Base-by-base conservation (phyloP, 306 rosid species). In the Oxytropis ochrocephala region DNA sequence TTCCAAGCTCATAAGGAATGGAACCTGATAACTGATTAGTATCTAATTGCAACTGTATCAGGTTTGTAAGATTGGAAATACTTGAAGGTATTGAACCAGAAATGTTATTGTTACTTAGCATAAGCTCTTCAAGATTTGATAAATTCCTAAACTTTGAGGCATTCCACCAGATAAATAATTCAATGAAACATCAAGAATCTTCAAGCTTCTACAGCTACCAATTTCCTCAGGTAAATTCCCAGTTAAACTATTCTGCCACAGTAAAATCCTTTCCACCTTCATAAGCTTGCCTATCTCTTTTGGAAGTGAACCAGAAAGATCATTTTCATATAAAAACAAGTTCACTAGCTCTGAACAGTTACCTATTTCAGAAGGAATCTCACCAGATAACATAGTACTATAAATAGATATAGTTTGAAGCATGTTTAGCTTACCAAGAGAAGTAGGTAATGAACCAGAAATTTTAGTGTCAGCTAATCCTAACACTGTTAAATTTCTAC, bases 291-390 rank as follows among this genome's bases (percentile, higher is more conserved):
- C 96, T 12, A 92, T 30, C 79, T 89, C 85, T 18, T 72, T 80
- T 33, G 96, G 95, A 3, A 92, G 61, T 13, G 84, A 78, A 53
- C 97, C 95, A 41, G 90, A 85, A 8, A 86, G 78, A 24, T 82
- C 80, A 73, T 92, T 92, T 79, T 87, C 89, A 44, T 87, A 92
- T 44, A 92, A 64, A 79, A 73, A 92, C 80, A 92, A 52, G 54
- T 92, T 75, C 57, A 89, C 84, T 67, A 92, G 97, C 85, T 83
- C 95, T 5, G 95, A 85, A 79, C 97, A 92, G 76, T 92, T 85
- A n/a, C 97, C 96, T 64, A 92, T 78, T 32, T 85, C 88, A 1
- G 79, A 70, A n/a, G 97, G 97, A 77, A 92, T 84, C 80, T 83
- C 85, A 29, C 96, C 97, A 2, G 95, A 84, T 11, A 92, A 73